These are phyloP conservation scores for Rubroboletus pulcherrimus DNA, from an alignment of 768 basidiomycete species.

Conservation along the genomic window DNA sequence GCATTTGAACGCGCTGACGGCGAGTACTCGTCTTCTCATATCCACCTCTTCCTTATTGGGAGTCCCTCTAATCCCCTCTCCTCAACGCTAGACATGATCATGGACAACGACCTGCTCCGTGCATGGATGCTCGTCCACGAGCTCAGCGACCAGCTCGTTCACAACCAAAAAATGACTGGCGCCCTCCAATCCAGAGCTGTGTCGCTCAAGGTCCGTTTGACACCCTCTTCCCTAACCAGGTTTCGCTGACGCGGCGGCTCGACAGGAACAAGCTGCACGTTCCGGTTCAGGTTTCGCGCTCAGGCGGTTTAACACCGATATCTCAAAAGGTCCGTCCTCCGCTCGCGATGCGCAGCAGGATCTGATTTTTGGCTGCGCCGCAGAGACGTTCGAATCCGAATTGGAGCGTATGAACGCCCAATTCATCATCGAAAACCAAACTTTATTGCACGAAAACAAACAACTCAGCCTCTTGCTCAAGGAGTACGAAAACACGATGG, in stretches of 20 bases:
- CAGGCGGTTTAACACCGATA: slow-evolving; percentile 82
- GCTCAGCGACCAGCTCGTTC: slow-evolving; percentile 75
- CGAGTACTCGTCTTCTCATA: slow-evolving; percentile 6
- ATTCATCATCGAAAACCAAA: slow-evolving; percentile 91
- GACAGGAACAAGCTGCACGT: slow-evolving; percentile 71
- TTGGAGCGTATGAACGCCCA: slow-evolving; percentile 87
- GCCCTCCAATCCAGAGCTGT: slow-evolving; percentile 66
- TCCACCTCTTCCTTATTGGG: slow-evolving; percentile 6
- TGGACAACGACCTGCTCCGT: slow-evolving; percentile 69
- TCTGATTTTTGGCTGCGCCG: slow-evolving; percentile 11
- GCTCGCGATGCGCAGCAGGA: slow-evolving; percentile 3
- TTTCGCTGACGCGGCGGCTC: slow-evolving; percentile 8
- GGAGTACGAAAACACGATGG: slow-evolving; percentile 93
- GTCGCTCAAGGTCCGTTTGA: slow-evolving; percentile 61
- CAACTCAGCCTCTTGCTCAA: slow-evolving; percentile 85
- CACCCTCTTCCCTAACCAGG: neutral
- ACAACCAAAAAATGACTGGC: slow-evolving; percentile 73
- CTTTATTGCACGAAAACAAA: slow-evolving; percentile 90
- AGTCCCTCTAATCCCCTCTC: neutral
- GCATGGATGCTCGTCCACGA: slow-evolving; percentile 80
- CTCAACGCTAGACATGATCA: slow-evolving; percentile 29
- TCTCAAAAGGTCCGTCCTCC: slow-evolving; percentile 63
- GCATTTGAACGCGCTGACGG: neutral
- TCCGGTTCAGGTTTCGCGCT: slow-evolving; percentile 72
- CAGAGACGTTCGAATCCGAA: slow-evolving; percentile 91